These are phyloP conservation scores for Marasmius fiardii DNA, from an alignment of 1,284 basidiomycete genomes.

Conservation along the genomic window DNA sequence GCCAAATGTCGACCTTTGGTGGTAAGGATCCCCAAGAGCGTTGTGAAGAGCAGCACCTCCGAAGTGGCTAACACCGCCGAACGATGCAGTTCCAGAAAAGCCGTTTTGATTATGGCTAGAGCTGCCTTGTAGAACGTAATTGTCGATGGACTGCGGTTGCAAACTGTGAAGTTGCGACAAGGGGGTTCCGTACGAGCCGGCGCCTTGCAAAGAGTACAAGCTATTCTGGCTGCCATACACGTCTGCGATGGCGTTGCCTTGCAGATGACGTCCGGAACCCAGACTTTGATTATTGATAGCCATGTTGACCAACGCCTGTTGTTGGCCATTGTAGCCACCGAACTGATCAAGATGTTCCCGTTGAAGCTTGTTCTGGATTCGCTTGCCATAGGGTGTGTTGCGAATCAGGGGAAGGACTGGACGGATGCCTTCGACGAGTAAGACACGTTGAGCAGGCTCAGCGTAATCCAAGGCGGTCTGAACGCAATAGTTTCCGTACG, in stretches of 20 bases:
- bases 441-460: constrained; percentile 80
- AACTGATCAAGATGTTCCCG: constrained; percentile 83
- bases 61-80: constrained; percentile 53
- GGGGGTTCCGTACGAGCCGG: constrained; percentile 44
- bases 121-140: constrained; percentile 72
- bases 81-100: constrained; percentile 50
- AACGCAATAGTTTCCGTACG: constrained; percentile 94
- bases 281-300: constrained; percentile 55
- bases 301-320: constrained; percentile 56
- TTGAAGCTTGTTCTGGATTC: constrained; percentile 96
- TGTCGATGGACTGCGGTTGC: constrained; percentile 69
- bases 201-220: constrained; percentile 51
- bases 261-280: constrained; percentile 53
- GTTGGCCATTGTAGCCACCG: constrained; percentile 53
- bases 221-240: constrained; percentile 64
- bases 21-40: constrained; percentile 69
- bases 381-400: constrained; percentile 96
- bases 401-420: constrained; percentile 95
- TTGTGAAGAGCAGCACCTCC: constrained; percentile 50
- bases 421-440: constrained; percentile 91
- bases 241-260: constrained; percentile 60
- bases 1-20: constrained; percentile 67
- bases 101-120: constrained; percentile 57
- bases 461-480: constrained; percentile 97
- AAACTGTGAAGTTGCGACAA: constrained; percentile 55